Conservation (phyloP, 2,329 filamentous ascomycete genomes). For the Neoascochyta sp. region DNA sequence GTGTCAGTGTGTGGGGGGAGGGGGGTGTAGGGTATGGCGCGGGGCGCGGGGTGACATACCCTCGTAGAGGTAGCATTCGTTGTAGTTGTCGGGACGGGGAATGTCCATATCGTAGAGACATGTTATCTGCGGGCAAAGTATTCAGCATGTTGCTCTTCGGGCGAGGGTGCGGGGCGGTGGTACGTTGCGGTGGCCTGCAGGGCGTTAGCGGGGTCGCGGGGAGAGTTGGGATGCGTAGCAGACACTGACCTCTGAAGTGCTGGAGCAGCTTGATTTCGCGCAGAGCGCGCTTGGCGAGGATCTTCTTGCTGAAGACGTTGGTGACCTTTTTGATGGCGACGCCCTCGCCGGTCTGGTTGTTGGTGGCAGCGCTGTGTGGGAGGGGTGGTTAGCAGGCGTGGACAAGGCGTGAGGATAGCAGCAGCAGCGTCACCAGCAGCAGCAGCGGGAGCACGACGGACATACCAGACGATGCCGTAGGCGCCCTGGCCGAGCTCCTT, state of each 20-base stretch:
- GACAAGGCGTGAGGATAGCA: too few relatives aligned
- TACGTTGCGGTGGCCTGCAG: conserved; percentile 48
- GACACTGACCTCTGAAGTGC: conserved; percentile 73
- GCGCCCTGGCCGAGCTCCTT: conserved; percentile 98
- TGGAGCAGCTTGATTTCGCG: conserved; percentile 98
- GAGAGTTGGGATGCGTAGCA: too few relatives aligned
- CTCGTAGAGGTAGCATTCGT: conserved; percentile 98
- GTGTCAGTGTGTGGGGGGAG: conserved; percentile 17
- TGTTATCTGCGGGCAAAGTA: conserved; percentile 66
- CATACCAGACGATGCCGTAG: conserved; percentile 97
- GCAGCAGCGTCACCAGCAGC: too few relatives aligned
- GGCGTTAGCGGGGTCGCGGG: conserved; percentile 24
- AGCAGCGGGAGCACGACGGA: conserved; percentile 3
- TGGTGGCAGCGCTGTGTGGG: conserved; percentile 73
- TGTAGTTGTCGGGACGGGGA: conserved; percentile 93
- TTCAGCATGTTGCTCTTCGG: conserved; percentile 40
- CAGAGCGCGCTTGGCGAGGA: conserved; percentile 93
- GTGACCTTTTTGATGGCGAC: conserved; percentile 99
- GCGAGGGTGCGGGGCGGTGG: conserved; percentile 9
- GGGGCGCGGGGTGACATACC: too few relatives aligned
- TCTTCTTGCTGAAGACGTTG: conserved; percentile 99
- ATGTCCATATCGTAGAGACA: conserved; percentile 99
- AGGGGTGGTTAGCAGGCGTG: conserved; percentile 19
- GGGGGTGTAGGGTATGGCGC: not conserved
- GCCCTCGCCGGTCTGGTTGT: conserved; percentile 84